phyloP scores from a whole-genome alignment of 1,139 yeast species.

The Taphrina betulina region DNA sequence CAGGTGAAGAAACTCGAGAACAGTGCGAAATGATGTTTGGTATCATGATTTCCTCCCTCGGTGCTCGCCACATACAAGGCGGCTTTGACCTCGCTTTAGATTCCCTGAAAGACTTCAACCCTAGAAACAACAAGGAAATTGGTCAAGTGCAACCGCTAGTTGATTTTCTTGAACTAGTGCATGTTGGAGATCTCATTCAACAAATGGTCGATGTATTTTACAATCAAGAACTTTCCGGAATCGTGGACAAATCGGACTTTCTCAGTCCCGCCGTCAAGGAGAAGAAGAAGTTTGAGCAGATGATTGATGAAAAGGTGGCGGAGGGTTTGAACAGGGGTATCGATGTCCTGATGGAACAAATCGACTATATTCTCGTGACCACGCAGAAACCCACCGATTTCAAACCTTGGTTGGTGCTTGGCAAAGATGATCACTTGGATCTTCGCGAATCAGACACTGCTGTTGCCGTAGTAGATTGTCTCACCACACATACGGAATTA shows the following conservation, averaged over 20 bases:
- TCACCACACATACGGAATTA: constrained; percentile 71
- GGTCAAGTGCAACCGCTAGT: constrained; percentile 71
- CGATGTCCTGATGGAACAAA: constrained; percentile 78
- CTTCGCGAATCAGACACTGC: constrained; percentile 46
- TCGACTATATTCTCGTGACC: constrained; percentile 55
- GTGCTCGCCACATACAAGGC: constrained; percentile 66
- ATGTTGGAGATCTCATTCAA: constrained; percentile 85
- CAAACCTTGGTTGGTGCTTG: constrained; percentile 46
- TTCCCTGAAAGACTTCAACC: constrained; percentile 69
- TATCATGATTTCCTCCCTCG: constrained; percentile 62
- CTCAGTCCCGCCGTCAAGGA: constrained; percentile 75
- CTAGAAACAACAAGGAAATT: constrained; percentile 48
- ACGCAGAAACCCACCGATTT: constrained; percentile 57
- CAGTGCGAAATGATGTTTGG: constrained; percentile 62
- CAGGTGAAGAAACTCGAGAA: constrained; percentile 43
- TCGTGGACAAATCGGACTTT: constrained; percentile 73
- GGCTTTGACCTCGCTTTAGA: constrained; percentile 81
- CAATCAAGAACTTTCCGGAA: constrained; percentile 73
- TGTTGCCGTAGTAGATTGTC: constrained; percentile 56
- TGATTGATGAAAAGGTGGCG: constrained; percentile 85
- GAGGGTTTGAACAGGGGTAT: constrained; percentile 89
- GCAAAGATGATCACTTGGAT: constrained; percentile 27
- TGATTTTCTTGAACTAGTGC: constrained; percentile 83
- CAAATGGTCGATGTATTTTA: constrained; percentile 92
- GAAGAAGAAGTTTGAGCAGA: constrained; percentile 73